Percentiles rank a stretch among this genome's conserved stretches.
Evolutionary conservation across 2,329 filamentous ascomycete genomes (phyloP).

Genomic region (Berkeleyomyces basicola): DNA sequence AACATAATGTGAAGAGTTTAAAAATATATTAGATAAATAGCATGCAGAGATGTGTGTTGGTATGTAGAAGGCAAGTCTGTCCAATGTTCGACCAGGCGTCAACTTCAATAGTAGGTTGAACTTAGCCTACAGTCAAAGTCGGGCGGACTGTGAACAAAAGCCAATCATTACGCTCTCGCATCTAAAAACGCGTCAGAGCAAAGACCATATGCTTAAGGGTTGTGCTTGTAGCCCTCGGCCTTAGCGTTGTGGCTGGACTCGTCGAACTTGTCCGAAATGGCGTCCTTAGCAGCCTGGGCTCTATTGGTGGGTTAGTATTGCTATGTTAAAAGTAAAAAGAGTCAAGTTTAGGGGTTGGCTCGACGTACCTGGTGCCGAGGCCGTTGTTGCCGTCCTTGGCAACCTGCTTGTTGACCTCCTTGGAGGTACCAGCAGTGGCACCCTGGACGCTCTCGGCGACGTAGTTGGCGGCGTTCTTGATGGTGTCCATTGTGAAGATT

Average conservation of each 20-base stretch:
- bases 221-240: conserved; percentile 27
- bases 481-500: conserved; percentile 31
- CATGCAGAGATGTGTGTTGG: neutral
- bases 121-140: too few relatives aligned
- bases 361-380: conserved; percentile 35
- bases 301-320: conserved; percentile 18
- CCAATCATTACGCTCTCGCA: neutral
- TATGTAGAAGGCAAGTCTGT: neutral
- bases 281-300: conserved; percentile 31
- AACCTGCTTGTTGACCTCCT: conserved; percentile 55
- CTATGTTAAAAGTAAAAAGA: conserved; percentile 17
- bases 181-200: neutral
- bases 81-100: neutral
- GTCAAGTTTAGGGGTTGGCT: too few relatives aligned
- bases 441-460: conserved; percentile 49
- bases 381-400: conserved; percentile 44
- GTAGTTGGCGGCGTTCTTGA: conserved; percentile 51
- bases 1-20: neutral
- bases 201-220: conserved; percentile 3
- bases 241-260: conserved; percentile 26
- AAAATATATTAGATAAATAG: neutral
- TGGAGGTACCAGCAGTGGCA: conserved; percentile 37
- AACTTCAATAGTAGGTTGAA: neutral
- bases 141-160: neutral
- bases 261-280: conserved; percentile 31